Evolutionary conservation across 805 yeast species (phyloP), one percentile per base, ranked within the genome.

Genomic region (Debaryomyces maramus): DNA sequence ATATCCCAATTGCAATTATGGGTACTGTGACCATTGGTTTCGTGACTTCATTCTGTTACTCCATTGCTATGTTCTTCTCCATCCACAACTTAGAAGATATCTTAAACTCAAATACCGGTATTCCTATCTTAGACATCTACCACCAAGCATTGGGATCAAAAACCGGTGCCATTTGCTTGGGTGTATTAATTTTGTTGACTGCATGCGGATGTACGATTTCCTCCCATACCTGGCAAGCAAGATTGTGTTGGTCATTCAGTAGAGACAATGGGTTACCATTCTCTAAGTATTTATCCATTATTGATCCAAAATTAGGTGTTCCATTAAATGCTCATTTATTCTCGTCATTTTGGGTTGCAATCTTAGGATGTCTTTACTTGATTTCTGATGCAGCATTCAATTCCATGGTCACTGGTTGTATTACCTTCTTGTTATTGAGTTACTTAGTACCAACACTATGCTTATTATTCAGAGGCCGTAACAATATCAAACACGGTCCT

Each of bases 301-400:
- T 83, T 35, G 65, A 78, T 48, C 48, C 65, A 14, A 63, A 55
- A 32, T 58, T 76, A 5, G 77, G 74, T 16, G 70, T 77, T n/a
- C 88, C 88, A 10, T 61, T 80, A 13, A 69, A 73, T 48, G 85
- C 86, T 2, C 81, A 80, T 47, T 36, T 79, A 16, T 64, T 80
- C 65, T 77, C 82, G 11, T 69, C 77, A 42, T 58, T 62, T 19
- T 68, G 78, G 67, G 68, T 73, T 54, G 78, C 77, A 5, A 59
- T 78, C 16, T 66, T 80, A 44, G 83, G 85, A 4, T 75, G 82
- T 58, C 71, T 82, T 38, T 81, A 79, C 53, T 63, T 83, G 67
- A 87, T 80, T 3, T 81, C 87, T 5, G 68, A 78, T 16, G 76
- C 85, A 1, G 88, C 88, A 6, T 82, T 78, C 57, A 79, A 80